Evolutionary conservation across 1,284 basidiomycete species (phyloP).

Genomic region (Ganoderma leucocontextum): DNA sequence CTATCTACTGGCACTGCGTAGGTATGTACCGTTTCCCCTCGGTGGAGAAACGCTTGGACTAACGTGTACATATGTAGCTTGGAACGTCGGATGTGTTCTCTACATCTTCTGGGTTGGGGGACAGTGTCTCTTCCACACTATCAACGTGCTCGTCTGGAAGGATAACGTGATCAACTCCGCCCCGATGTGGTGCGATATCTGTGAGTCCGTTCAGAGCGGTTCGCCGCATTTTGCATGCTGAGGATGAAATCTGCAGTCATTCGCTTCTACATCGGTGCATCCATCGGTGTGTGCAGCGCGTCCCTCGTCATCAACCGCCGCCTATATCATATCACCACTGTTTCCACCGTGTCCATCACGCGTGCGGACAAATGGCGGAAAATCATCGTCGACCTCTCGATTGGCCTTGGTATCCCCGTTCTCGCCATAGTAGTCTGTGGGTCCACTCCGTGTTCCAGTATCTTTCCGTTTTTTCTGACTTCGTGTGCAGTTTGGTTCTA

Average conservation of each 20-base stretch:
- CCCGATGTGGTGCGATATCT: constrained; percentile 81
- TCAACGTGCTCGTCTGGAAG: constrained; percentile 76
- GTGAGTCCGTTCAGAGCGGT: constrained; percentile 48
- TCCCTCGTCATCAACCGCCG: constrained; percentile 58
- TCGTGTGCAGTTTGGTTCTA: constrained; percentile 22
- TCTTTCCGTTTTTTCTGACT: constrained; percentile 1
- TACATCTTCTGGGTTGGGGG: constrained; percentile 70
- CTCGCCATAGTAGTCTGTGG: constrained; percentile 47
- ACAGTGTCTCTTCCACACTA: constrained; percentile 59
- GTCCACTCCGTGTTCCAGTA: constrained; percentile 23
- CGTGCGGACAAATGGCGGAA: constrained; percentile 41
- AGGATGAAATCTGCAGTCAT: constrained; percentile 40
- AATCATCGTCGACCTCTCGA: constrained; percentile 45
- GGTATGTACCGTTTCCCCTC: constrained; percentile 38
- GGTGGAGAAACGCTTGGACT: constrained; percentile 5
- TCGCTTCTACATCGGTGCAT: constrained; percentile 45
- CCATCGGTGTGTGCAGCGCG: constrained; percentile 50
- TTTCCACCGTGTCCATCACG: constrained; percentile 37
- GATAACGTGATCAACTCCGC: constrained; percentile 61
- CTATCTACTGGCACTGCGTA: constrained; percentile 68
- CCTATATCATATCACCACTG: constrained; percentile 53
- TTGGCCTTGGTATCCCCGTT: constrained; percentile 48
- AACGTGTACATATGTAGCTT: constrained; percentile 36
- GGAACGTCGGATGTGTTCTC: constrained; percentile 64
- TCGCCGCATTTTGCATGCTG: neutral